A percentile compares a stretch with the other conserved stretches of the same genome.
Conservation (phyloP, 202 grass and related monocot species). For the Bolboschoenoplectus hybrid region DNA sequence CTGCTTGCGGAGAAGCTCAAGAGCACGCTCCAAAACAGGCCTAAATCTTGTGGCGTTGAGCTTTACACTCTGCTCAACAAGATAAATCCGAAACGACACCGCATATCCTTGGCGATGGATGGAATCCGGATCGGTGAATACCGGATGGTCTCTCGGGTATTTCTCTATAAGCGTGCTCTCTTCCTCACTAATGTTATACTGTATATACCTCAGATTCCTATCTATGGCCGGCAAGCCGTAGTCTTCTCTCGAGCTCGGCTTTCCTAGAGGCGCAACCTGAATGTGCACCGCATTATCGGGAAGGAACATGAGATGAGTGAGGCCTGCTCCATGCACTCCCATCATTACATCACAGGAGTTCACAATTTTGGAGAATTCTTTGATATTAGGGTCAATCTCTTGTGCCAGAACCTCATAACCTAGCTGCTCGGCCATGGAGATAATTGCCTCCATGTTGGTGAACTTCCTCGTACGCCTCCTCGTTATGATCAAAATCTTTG, state of each 20-base stretch:
- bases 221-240: slow-evolving; percentile 62
- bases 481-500: slow-evolving; percentile 57
- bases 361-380: slow-evolving; percentile 50
- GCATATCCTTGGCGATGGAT: slow-evolving; percentile 59
- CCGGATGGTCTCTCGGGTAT: slow-evolving; percentile 52
- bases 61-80: slow-evolving; percentile 57
- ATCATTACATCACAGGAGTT: slow-evolving; percentile 74
- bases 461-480: slow-evolving; percentile 46
- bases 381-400: slow-evolving; percentile 44
- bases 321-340: slow-evolving; percentile 76
- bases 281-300: slow-evolving; percentile 69
- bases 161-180: slow-evolving; percentile 68
- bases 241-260: slow-evolving; percentile 66
- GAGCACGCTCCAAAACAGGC: slow-evolving; percentile 48
- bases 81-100: slow-evolving; percentile 59
- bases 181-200: slow-evolving; percentile 66
- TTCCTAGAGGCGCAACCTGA: slow-evolving; percentile 75
- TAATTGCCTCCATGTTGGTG: slow-evolving; percentile 60
- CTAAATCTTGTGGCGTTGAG: slow-evolving; percentile 49
- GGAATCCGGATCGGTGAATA: slow-evolving; percentile 53
- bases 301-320: slow-evolving; percentile 78
- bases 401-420: slow-evolving; percentile 60
- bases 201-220: slow-evolving; percentile 69
- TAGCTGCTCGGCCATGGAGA: slow-evolving; percentile 48
- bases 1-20: slow-evolving; percentile 45